Base-by-base conservation (phyloP, 2,329 filamentous ascomycete genomes). In the Hypomyces perniciosus region DNA sequence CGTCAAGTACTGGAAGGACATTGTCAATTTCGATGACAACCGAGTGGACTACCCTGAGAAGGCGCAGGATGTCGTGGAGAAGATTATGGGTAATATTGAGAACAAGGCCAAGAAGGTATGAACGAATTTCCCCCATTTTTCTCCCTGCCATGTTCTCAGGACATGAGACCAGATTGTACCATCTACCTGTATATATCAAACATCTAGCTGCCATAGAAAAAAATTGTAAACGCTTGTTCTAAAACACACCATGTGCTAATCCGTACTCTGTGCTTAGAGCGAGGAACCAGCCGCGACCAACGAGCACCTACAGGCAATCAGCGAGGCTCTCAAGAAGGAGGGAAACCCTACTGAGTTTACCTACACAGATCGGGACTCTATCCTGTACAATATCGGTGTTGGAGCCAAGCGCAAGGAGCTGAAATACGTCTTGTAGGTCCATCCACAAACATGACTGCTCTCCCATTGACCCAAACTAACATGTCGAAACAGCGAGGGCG, bases 341-440 rank as follows among this genome's bases (percentile, higher is more conserved):
- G 77, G 86, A 35, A 65, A 68, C 39, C 86, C 87, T 47, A 89
- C 88, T 50, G 81, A 87, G 62, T 97, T 88, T 73, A 79, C 77
- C 56, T 97, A 90, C 65, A 83, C 85, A 57, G 91, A 97, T 65
- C 85, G 84, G 61, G 93, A 99, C 68, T 78, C 86, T 46, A 93
- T 95, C 62, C 85, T 99, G 44, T 99, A 99, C 80, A 97, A 96
- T 73, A 79, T 99, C 39, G 92, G 92, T 54, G 72, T 99, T 54
- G 93, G 93, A 52, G 91, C 92, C 58, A 96, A 95, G 78, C 84
- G 88, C 59, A 90, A 82, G 30, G 90, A 99, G 55, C 80, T 99
- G 37, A 81, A 85, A 57, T 85, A 95, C 60, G 85, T 96, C 56
- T 99, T 89, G 74, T 78, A 67, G 63, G 73, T 63, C 39, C 13